Base-by-base conservation (phyloP, 2,329 filamentous ascomycete genomes). In the Monosporascus sp. region DNA sequence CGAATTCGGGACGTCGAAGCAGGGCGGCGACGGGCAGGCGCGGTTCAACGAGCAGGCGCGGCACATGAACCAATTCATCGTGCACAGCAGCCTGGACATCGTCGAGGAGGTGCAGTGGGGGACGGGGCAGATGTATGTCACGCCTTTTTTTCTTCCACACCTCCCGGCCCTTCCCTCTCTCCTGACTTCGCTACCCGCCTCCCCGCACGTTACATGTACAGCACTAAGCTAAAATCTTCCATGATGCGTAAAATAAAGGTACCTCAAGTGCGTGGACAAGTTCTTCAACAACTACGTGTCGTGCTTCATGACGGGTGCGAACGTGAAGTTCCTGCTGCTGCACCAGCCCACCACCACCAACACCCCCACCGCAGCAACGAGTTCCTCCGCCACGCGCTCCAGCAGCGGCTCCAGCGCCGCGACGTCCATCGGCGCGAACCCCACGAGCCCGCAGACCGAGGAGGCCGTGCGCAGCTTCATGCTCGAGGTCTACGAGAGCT, bases 61-160 rank as follows among this genome's bases (percentile, higher is more conserved):
- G 58, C 90, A 96, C 71, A 88, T 97, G 79, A 97, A 97, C 75
- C 94, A 97, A 72, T 97, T 99, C 76, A 90, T 97, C 68, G 85
- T 96, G 34, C 93, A 99, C 75, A 92, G 90, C 62, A 89, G 89
- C 60, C 78, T 99, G 53, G 94, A 99, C 70, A 90, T 97, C 46
- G 89, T 96, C 49, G 94, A 99, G 74, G 94, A 99, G 72, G 85
- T 93, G 31, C 94, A 97, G 74, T 99, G 94, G 93, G 87, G 84
- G 6, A 89, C 79, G 56, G 88, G 89, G 5, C 86, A 89, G 62
- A 88, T 96, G 90, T 95, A 75, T 42, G 59, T 57, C 24, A 37
- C 47, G 50, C 25, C 4, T 22, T n/a, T n/a, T n/a, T n/a, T 2
- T 22, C 3, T 22, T 3, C 27, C 27, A 27, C 8, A 3, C 27